Evolutionary conservation across 2,329 filamentous ascomycete genomes (phyloP), one percentile per base, ranked within the genome.

Genomic region (Trichoderma harzianum): DNA sequence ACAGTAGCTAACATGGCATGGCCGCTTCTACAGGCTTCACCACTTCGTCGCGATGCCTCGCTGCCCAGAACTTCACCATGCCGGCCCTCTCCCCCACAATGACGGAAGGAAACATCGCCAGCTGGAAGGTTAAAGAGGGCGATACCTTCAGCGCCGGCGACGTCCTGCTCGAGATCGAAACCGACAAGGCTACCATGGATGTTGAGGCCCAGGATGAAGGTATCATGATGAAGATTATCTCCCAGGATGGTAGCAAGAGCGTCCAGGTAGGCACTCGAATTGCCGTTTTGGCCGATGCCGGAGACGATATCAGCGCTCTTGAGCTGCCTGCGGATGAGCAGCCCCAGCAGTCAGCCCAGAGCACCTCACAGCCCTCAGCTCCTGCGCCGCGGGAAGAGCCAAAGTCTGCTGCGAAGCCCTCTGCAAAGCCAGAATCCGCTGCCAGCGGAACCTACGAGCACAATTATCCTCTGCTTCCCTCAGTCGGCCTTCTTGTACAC

Each of bases 161-260:
- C 81, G 93, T 97, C 36, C 87, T 97, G 66, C 89, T 97, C 72
- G 94, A 97, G 83, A 96, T 97, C 80, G 94, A 97, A 84, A 97
- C 94, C 72, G 94, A 97, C 83, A 97, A 97, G 86, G 94, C 94
- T 70, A 93, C 93, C 71, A 97, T 97, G 93, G 94, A 97, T 77
- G 94, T 97, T 30, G 94, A 97, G 85, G 94, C 94, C 53, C 94
- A 96, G 83, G 94, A 97, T 58, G 93, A 97, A 79, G 94, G 94
- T 55, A 86, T 95, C 76, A 84, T 97, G 81, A 90, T 94, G 79
- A 97, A 96, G 86, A 95, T 97, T 77, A 88, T 90, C 79, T 85
- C 90, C 79, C 84, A 84, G 57, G 91, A 94, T 79, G 93, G 93
- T 69, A 87, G 87, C 80, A 96, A 97, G 84, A 86, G 85, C 61